These are phyloP conservation scores for Cudoniella acicularis DNA, from an alignment of 495 filamentous ascomycete species.

Conservation along the genomic window DNA sequence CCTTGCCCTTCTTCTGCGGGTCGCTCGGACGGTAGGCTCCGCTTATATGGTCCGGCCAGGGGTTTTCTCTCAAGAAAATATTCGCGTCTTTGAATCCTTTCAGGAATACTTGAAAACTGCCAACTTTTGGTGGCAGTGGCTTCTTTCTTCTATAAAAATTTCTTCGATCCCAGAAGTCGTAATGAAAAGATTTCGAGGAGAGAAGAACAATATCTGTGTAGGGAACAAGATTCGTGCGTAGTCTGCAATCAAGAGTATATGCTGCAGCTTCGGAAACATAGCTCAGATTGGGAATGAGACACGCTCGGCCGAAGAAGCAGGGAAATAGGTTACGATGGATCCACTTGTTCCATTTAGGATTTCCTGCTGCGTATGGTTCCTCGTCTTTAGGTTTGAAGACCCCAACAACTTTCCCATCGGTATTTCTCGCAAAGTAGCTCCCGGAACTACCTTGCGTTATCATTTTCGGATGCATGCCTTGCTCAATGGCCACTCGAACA, in stretches of 20 bases:
- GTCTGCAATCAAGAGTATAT: conserved; percentile 86
- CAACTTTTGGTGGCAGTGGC: conserved; percentile 83
- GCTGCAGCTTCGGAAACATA: conserved; percentile 98
- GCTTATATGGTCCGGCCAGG: conserved; percentile 93
- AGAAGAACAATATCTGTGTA: conserved; percentile 94
- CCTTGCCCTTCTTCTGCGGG: conserved; percentile 63
- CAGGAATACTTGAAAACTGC: conserved; percentile 96
- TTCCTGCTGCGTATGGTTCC: conserved; percentile 89
- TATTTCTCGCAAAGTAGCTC: conserved; percentile 94
- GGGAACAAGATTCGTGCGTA: conserved; percentile 88
- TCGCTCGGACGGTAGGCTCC: conserved; percentile 70
- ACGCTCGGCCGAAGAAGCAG: conserved; percentile 93
- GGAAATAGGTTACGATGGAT: conserved; percentile 92
- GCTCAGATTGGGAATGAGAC: conserved; percentile 97
- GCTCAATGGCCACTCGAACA: conserved; percentile 82
- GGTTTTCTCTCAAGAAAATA: conserved; percentile 88
- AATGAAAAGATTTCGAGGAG: conserved; percentile 95
- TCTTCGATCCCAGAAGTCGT: conserved; percentile 93
- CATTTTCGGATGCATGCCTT: conserved; percentile 89
- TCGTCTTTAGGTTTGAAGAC: conserved; percentile 99
- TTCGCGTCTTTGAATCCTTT: conserved; percentile 97
- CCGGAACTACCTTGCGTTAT: conserved; percentile 96
- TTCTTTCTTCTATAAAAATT: conserved; percentile 84
- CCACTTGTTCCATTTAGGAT: conserved; percentile 96
- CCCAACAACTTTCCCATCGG: conserved; percentile 87